Evolutionary conservation across 768 basidiomycete genomes (phyloP).

Genomic region (Suillus paluster): DNA sequence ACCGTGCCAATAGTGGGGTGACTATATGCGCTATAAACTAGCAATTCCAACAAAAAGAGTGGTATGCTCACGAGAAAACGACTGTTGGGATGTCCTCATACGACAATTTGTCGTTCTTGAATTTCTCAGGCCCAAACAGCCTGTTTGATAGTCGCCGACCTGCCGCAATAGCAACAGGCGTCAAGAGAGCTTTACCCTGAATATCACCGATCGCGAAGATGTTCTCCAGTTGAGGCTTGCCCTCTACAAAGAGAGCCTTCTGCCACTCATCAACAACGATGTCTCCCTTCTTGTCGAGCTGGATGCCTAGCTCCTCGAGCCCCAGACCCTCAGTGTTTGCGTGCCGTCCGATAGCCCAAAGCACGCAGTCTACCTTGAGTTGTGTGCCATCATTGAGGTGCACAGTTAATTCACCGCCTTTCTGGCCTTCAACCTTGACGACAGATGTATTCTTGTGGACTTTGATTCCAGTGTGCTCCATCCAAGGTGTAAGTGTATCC

Average conservation of each 20-base stretch:
- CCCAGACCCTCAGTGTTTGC: slow-evolving; percentile 80
- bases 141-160: slow-evolving; percentile 89
- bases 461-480: slow-evolving; percentile 92
- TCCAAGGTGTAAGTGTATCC: slow-evolving; percentile 86
- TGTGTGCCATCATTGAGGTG: slow-evolving; percentile 73
- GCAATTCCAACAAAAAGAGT: slow-evolving; percentile 6
- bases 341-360: slow-evolving; percentile 96
- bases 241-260: slow-evolving; percentile 64
- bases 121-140: slow-evolving; percentile 85
- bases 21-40: slow-evolving; percentile 42
- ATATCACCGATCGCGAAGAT: slow-evolving; percentile 92
- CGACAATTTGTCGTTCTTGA: slow-evolving; percentile 83
- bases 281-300: slow-evolving; percentile 80
- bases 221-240: slow-evolving; percentile 21
- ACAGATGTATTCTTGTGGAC: slow-evolving; percentile 83
- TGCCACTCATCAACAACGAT: slow-evolving; percentile 92
- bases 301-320: slow-evolving; percentile 75
- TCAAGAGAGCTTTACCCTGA: slow-evolving; percentile 88
- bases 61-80: slow-evolving; percentile 85
- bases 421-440: slow-evolving; percentile 72
- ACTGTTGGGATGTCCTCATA: slow-evolving; percentile 94
- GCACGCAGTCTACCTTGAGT: slow-evolving; percentile 82
- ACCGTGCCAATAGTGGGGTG: slow-evolving; percentile 97
- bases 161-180: slow-evolving; percentile 97
- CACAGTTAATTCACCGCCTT: slow-evolving; percentile 76